These are phyloP conservation scores for Podaxis carcinomalis DNA, from an alignment of 768 basidiomycete species.

Conservation along the genomic window DNA sequence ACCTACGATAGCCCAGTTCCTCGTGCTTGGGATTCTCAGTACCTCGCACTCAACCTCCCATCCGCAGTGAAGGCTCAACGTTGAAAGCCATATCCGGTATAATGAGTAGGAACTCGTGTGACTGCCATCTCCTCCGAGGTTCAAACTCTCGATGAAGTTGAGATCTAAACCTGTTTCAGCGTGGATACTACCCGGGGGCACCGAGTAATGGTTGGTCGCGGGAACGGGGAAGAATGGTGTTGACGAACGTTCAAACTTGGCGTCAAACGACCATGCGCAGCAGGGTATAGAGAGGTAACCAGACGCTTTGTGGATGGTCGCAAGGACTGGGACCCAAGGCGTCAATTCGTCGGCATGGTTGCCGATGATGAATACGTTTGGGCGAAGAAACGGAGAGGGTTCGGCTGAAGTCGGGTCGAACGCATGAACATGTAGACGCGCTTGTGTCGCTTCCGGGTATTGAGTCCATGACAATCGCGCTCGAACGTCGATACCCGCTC, in stretches of 20 bases:
- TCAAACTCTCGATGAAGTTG: constrained; percentile 36
- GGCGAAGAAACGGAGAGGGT: constrained; percentile 25
- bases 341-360: constrained; percentile 97
- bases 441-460: constrained; percentile 64
- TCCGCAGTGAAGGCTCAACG: constrained; percentile 66
- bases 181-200: background rate
- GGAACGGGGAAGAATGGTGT: constrained; percentile 27
- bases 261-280: constrained; percentile 82
- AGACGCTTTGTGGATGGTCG: constrained; percentile 53
- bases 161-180: constrained; percentile 5
- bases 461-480: constrained; percentile 79
- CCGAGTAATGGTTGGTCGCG: background rate
- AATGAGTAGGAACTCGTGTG: constrained; percentile 68
- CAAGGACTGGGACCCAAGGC: constrained; percentile 87
- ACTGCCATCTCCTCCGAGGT: constrained; percentile 59
- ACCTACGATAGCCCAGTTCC: constrained; percentile 93
- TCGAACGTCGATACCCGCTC: constrained; percentile 83
- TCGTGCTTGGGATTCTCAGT: constrained; percentile 87
- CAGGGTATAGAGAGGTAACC: constrained; percentile 88
- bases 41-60: constrained; percentile 87
- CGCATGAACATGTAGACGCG: constrained; percentile 58
- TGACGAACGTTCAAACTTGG: constrained; percentile 51
- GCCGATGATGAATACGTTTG: constrained; percentile 75
- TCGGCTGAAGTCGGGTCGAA: constrained; percentile 54
- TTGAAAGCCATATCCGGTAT: constrained; percentile 87